Evolutionary conservation across 441 rosid species (phyloP).

Genomic region (Macaranga tanarius): DNA sequence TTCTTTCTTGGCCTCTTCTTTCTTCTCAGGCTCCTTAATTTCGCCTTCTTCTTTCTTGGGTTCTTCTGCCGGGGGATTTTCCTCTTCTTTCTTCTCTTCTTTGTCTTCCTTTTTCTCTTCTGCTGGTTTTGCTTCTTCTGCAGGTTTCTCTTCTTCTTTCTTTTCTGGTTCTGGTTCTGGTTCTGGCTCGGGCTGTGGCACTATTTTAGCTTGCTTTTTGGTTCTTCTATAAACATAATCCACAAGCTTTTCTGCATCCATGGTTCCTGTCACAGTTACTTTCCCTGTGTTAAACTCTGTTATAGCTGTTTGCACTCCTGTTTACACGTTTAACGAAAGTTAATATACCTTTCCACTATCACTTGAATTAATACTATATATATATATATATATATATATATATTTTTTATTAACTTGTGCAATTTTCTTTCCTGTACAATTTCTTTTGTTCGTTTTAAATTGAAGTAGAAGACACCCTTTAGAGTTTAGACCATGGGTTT

Average conservation of each 20-base stretch:
- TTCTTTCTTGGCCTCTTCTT: constrained; percentile 25
- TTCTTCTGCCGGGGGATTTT: constrained; percentile 25
- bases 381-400: no score
- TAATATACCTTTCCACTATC: not conserved
- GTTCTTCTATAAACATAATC: constrained; percentile 80
- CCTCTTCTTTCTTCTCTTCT: constrained; percentile 28
- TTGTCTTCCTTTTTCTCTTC: constrained; percentile 36
- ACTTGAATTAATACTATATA: not conserved
- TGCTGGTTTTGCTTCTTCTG: constrained; percentile 26
- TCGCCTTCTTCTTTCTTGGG: constrained; percentile 20
- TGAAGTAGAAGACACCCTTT: no score
- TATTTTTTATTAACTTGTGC: no score
- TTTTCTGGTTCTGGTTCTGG: constrained; percentile 35
- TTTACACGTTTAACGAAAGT: not conserved
- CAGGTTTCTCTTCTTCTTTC: constrained; percentile 37
- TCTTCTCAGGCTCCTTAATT: not conserved
- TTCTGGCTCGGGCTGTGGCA: constrained; percentile 68
- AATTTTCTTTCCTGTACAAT: no score
- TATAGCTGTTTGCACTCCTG: constrained; percentile 75
- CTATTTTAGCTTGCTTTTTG: constrained; percentile 70
- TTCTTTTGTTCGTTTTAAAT: no score
- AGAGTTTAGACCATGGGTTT: no score
- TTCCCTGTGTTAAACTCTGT: constrained; percentile 65
- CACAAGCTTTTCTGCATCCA: constrained; percentile 73
- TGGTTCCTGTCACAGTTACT: constrained; percentile 82